Conservation (phyloP, 2,329 filamentous ascomycete species). For the Fragosphaeria purpurea region DNA sequence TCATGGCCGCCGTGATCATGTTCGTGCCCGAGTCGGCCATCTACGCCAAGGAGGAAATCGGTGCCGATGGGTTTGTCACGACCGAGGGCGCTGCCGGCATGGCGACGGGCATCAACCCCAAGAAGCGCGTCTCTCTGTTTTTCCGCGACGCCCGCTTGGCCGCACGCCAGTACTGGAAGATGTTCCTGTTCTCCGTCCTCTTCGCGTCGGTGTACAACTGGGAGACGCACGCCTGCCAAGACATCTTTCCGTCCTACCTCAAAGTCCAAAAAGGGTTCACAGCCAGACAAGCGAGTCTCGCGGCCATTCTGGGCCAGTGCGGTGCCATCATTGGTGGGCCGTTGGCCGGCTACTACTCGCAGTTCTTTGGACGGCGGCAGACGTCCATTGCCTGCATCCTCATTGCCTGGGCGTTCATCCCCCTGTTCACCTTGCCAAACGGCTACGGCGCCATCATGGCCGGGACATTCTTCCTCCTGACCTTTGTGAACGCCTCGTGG, state of each 20-base stretch:
- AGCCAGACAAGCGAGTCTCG: neutral
- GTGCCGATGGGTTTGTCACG: neutral
- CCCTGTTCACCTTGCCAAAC: conserved; percentile 61
- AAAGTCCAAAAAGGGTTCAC: conserved; percentile 1
- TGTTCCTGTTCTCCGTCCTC: conserved; percentile 34
- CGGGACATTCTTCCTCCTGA: conserved; percentile 71
- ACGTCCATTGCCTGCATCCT: conserved; percentile 53
- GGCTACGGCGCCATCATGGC: conserved; percentile 54
- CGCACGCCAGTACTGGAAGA: conserved; percentile 66
- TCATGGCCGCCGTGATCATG: conserved; percentile 72
- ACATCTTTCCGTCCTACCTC: conserved; percentile 2
- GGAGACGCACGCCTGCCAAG: conserved; percentile 2
- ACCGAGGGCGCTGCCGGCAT: neutral
- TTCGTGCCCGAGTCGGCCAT: conserved; percentile 69
- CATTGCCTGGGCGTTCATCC: conserved; percentile 74
- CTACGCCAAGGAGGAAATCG: conserved; percentile 33
- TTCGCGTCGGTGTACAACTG: conserved; percentile 2
- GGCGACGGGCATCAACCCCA: neutral
- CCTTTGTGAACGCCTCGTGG: conserved; percentile 57
- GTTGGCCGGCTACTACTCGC: conserved; percentile 54
- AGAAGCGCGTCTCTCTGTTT: conserved; percentile 59
- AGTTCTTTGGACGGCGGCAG: conserved; percentile 59
- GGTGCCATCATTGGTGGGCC: conserved; percentile 42
- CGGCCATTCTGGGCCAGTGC: neutral
- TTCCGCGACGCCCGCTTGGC: conserved; percentile 68